phyloP scores from a whole-genome alignment of 108 stramenopile species.

The Epipyxis sp. region DNA sequence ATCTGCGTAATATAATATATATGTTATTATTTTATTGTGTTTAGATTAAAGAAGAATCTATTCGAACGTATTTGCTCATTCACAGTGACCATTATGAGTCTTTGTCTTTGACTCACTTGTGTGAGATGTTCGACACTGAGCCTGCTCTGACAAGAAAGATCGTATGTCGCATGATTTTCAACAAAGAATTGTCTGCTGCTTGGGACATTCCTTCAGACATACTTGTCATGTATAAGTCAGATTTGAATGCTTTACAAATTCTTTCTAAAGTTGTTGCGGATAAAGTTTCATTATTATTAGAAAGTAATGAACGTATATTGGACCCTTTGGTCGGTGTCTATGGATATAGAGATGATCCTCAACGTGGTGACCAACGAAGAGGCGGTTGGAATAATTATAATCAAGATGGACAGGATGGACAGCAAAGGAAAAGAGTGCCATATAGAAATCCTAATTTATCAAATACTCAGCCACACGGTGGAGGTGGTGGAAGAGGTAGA shows the following conservation, averaged over 20 bases:
- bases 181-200: constrained; percentile 83
- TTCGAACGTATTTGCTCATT: constrained; percentile 86
- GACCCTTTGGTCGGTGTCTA: constrained; percentile 77
- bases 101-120: constrained; percentile 75
- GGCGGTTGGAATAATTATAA: neutral
- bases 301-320: constrained; percentile 88
- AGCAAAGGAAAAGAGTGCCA: neutral
- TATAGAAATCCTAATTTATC: neutral
- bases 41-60: constrained; percentile 91
- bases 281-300: constrained; percentile 78
- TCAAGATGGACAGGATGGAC: neutral
- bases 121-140: constrained; percentile 91
- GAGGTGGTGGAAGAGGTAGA: neutral
- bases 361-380: neutral
- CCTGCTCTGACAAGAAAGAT: constrained; percentile 72
- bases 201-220: constrained; percentile 98
- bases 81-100: constrained; percentile 86
- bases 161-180: constrained; percentile 97
- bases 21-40: no score
- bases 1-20: no score
- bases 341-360: constrained; percentile 50
- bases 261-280: constrained; percentile 88
- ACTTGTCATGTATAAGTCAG: constrained; percentile 74
- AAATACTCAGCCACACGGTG: neutral
- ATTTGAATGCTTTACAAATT: constrained; percentile 78